Conservation (phyloP, 2,329 filamentous ascomycete species). For the Fusarium gaditjirri region DNA sequence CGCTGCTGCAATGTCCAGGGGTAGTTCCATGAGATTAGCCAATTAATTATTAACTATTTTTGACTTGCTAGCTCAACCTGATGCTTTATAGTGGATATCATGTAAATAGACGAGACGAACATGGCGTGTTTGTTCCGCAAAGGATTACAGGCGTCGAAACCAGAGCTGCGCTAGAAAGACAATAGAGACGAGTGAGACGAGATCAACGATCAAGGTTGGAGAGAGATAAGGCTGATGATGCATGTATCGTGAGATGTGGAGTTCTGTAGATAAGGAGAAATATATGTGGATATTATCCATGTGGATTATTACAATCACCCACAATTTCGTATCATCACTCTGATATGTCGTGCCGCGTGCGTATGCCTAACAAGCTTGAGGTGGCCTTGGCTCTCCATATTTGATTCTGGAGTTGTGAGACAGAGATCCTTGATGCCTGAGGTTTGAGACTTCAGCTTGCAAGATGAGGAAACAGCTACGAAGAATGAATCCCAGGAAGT, state of each 20-base stretch:
- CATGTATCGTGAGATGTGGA: slow-evolving; percentile 29
- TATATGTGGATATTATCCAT: slow-evolving; percentile 13
- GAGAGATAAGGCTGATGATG: slow-evolving; percentile 35
- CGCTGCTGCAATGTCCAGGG: slow-evolving; percentile 8
- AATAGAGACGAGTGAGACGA: not conserved
- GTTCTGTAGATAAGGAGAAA: slow-evolving; percentile 27
- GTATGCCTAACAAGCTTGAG: not conserved
- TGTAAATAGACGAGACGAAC: slow-evolving; percentile 3
- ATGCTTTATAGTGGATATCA: slow-evolving; percentile 6
- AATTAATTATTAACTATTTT: not conserved
- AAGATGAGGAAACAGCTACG: slow-evolving; percentile 6
- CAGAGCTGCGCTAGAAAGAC: not conserved
- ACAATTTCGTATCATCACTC: slow-evolving; percentile 7
- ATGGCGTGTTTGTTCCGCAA: slow-evolving; percentile 5
- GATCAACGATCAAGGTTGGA: not conserved
- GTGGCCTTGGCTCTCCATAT: not conserved
- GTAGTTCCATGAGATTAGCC: slow-evolving; percentile 5
- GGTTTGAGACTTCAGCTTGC: not conserved
- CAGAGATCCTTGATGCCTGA: not conserved
- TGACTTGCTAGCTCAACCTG: slow-evolving; percentile 1
- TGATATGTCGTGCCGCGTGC: not conserved
- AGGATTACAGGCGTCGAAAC: not conserved
- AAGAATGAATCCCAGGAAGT: not conserved
- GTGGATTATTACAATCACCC: slow-evolving; percentile 18
- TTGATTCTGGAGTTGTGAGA: not conserved